Percentiles rank a stretch among this genome's conserved stretches.
These are phyloP conservation scores for Tetrahymena elliotti DNA, from an alignment of 73 alveolate species.

Conservation along the genomic window DNA sequence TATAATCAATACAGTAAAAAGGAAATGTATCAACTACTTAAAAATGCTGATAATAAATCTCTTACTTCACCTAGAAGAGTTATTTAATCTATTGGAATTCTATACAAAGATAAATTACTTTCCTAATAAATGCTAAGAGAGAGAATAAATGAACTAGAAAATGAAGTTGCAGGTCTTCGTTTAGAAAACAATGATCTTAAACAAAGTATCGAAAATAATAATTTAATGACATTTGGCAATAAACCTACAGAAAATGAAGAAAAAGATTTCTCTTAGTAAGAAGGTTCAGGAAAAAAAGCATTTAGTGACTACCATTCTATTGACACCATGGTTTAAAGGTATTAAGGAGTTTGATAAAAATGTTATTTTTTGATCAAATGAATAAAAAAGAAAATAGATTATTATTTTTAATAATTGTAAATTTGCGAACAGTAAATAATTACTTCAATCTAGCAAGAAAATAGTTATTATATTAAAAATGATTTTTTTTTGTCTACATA, in stretches of 20 bases:
- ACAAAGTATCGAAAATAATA: background rate
- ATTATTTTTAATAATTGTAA: too few species aligned
- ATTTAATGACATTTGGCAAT: background rate
- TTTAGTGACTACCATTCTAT: background rate
- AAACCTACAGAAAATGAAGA: background rate
- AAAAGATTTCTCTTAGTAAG: background rate
- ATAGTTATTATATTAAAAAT: too few species aligned
- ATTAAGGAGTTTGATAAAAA: background rate
- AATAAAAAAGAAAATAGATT: background rate
- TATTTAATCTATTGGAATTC: background rate
- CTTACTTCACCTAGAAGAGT: background rate
- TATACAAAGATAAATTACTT: background rate
- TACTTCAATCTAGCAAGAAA: too few species aligned
- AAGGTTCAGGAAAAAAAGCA: background rate
- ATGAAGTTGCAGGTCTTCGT: background rate
- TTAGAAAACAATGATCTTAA: background rate
- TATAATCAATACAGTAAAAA: background rate
- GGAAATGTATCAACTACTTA: background rate
- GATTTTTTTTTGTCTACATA: too few species aligned
- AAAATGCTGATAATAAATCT: background rate
- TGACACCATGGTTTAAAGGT: background rate
- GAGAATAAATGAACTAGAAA: background rate
- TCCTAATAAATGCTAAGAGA: background rate
- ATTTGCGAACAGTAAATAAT: too few species aligned
- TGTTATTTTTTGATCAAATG: background rate